Evolutionary conservation across 164 flowering plant species (phyloP).

Genomic region (grape (Vitis vinifera)): DNA sequence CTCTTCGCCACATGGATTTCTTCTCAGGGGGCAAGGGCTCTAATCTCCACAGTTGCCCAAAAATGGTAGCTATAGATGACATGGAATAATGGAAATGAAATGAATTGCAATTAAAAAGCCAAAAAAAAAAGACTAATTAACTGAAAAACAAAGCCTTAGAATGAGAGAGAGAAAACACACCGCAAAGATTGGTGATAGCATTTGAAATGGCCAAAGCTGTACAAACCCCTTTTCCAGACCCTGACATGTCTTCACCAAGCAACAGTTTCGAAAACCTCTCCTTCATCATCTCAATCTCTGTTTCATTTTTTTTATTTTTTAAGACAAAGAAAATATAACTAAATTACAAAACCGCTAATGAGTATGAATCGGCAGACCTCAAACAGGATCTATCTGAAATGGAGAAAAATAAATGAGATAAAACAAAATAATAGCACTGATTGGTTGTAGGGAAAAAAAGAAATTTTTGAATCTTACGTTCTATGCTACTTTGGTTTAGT

Average conservation of each 20-base stretch:
- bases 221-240: constrained; percentile 89
- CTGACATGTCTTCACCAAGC: constrained; percentile 99
- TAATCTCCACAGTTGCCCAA: constrained; percentile 96
- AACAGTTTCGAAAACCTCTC: constrained; percentile 87
- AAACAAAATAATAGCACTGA: background rate
- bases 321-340: background rate
- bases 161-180: constrained; percentile 32
- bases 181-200: constrained; percentile 88
- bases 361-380: background rate
- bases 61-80: constrained; percentile 64
- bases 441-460: background rate
- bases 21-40: constrained; percentile 78
- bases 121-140: background rate
- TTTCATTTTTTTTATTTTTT: background rate
- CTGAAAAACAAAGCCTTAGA: background rate
- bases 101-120: background rate
- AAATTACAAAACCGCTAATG: background rate
- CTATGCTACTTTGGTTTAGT: too few species aligned
- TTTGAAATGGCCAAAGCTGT: constrained; percentile 86
- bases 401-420: background rate
- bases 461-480: background rate
- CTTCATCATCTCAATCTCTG: constrained; percentile 89
- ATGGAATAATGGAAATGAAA: background rate
- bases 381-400: background rate
- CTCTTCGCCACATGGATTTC: constrained; percentile 92